Base-by-base conservation (phyloP, 805 yeast species). In the Barnettozyma salicaria region DNA sequence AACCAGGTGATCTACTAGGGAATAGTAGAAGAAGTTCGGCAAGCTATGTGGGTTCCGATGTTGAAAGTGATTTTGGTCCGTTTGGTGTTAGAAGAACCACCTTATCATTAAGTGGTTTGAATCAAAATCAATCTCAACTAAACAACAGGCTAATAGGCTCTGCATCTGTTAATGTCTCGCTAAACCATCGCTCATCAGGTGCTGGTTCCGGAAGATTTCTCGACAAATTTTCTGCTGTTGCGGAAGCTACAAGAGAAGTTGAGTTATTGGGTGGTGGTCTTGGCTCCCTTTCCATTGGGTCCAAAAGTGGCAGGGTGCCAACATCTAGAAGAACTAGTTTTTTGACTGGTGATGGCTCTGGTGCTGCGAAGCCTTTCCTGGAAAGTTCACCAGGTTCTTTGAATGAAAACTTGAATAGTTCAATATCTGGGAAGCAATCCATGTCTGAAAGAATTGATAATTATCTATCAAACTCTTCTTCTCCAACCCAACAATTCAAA, bases 201-300 rank as follows among this genome's bases (percentile, higher is more conserved):
- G 37, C 27, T 11, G 60, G 60, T 2, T 47, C 61, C 7, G 61
- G 67, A 14, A 64, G 73, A 33, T 79, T 79, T 49, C 60, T 79
- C 43, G 79, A 75, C 44, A 78, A 77, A 57, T 79, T 79, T 50
- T 64, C 80, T 6, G 63, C 76, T 2, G 80, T 79, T 13, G 80
- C 82, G 6, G 85, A 79, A 39, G 80, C 81, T 32, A 79, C 87
- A 0, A 65, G 81, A 49, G 87, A 79, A 46, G 65, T 78, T 30
- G 85, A 78, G 47, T 47, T 69, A 11, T 52, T 70, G 16, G 62
- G 63, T 32, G 63, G 64, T 36, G 70, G 68, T 10, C 50, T 74
- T 37, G 67, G 68, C n/a, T 55, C 65, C 6, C 37, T 65, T 19
- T 56, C 66, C 8, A 48, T 65, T 27, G 57, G 56, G 19, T 49